phyloP scores from a whole-genome alignment of 306 rosid species.

The Cucurbita pepo region DNA sequence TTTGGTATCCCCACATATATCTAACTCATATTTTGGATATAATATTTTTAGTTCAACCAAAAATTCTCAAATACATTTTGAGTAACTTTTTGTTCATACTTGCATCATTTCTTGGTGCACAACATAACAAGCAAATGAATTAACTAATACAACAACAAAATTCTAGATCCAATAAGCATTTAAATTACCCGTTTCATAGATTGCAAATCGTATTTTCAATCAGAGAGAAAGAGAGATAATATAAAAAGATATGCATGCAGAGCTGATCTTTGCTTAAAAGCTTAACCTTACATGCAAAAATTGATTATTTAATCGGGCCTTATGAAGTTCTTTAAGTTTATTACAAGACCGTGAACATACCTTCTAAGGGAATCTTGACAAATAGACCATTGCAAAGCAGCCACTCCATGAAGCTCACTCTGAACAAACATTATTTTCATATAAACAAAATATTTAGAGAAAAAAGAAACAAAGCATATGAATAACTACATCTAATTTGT shows the following conservation, averaged over 20 bases:
- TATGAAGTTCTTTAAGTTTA: not conserved
- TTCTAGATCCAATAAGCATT: not conserved
- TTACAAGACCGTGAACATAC: slow-evolving; percentile 15
- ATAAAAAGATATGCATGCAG: not conserved
- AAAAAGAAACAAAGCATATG: not conserved
- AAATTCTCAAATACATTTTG: not conserved
- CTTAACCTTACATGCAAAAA: not conserved
- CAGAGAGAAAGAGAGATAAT: not conserved
- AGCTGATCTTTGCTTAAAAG: not conserved
- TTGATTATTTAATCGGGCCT: not conserved
- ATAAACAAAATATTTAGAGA: not conserved
- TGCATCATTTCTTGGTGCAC: not conserved
- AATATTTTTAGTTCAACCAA: not conserved
- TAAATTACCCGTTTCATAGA: not conserved
- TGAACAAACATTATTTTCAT: slow-evolving; percentile 16
- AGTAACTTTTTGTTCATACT: not conserved
- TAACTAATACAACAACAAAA: not conserved
- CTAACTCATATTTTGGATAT: not conserved
- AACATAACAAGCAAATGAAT: not conserved
- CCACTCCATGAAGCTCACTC: slow-evolving; percentile 84
- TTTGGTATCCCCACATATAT: not conserved
- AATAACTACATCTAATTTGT: not conserved
- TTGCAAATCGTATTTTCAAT: not conserved
- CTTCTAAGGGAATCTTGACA: slow-evolving; percentile 76
- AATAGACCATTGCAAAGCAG: slow-evolving; percentile 92